These are phyloP conservation scores for Saccharomyces eubayanus DNA, from an alignment of 805 yeast species.

Conservation along the genomic window DNA sequence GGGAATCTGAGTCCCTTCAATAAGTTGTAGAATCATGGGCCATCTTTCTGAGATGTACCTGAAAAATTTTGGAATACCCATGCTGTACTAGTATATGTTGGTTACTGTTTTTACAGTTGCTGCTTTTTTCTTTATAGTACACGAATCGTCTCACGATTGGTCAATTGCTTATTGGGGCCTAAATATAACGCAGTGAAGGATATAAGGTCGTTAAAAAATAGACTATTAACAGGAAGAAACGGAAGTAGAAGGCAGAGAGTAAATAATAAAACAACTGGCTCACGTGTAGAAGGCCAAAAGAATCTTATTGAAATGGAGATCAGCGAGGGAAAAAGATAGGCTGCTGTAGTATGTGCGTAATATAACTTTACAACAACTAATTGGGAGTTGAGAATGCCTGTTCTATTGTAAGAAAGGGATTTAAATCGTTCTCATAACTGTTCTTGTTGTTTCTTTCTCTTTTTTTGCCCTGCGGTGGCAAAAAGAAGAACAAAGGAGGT, in stretches of 20 bases:
- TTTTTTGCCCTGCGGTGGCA: background rate
- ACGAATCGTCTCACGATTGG: background rate
- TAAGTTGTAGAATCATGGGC: slow-evolving; percentile 87
- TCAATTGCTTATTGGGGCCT: background rate
- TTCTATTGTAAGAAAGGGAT: background rate
- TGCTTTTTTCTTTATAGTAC: background rate
- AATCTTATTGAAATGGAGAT: background rate
- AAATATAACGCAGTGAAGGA: background rate
- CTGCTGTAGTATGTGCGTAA: background rate
- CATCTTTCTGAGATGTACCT: slow-evolving; percentile 97
- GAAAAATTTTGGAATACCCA: slow-evolving; percentile 96
- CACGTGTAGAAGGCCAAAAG: background rate
- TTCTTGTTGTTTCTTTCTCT: background rate
- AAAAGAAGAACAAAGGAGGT: background rate
- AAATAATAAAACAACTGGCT: background rate
- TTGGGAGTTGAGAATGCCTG: background rate
- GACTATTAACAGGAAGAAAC: background rate
- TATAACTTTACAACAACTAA: background rate
- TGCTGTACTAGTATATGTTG: slow-evolving; percentile 7
- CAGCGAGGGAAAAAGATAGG: background rate
- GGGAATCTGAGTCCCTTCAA: slow-evolving; percentile 75
- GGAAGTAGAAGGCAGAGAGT: background rate
- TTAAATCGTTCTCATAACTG: background rate
- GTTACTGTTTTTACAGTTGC: background rate
- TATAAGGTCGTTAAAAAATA: background rate